These are phyloP conservation scores for Alternaria postmessia DNA, from an alignment of 2,329 filamentous ascomycete species.

Conservation along the genomic window DNA sequence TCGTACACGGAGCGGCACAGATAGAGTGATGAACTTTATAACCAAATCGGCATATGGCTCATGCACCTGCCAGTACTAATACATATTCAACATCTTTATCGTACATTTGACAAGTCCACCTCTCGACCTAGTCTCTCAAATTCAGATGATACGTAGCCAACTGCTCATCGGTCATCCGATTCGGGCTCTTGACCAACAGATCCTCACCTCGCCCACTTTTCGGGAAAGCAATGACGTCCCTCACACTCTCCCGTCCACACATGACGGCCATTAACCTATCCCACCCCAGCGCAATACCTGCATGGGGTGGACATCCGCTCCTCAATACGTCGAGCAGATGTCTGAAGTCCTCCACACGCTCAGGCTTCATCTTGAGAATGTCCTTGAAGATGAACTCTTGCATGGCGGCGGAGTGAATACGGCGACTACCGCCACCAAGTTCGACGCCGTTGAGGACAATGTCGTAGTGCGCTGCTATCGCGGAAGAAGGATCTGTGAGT, in stretches of 20 bases:
- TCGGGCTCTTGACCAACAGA: conserved; percentile 79
- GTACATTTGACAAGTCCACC: neutral
- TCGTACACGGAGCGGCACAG: no score
- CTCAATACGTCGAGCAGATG: conserved; percentile 84
- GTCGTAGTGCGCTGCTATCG: conserved; percentile 89
- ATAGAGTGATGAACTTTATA: no score
- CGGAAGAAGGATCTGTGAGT: conserved; percentile 73
- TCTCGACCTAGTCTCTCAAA: conserved; percentile 20
- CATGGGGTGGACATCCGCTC: conserved; percentile 91
- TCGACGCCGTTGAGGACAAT: conserved; percentile 95
- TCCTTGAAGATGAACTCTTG: conserved; percentile 87
- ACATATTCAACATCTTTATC: neutral
- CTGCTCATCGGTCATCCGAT: conserved; percentile 68
- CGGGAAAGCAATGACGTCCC: conserved; percentile 96
- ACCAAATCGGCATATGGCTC: neutral
- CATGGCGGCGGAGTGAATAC: conserved; percentile 84
- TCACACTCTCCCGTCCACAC: conserved; percentile 76
- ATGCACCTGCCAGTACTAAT: neutral
- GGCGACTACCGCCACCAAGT: conserved; percentile 88
- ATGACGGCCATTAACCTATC: conserved; percentile 85
- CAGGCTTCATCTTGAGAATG: conserved; percentile 77
- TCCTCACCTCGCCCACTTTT: conserved; percentile 94
- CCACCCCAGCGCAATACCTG: conserved; percentile 91
- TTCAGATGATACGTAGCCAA: conserved; percentile 67
- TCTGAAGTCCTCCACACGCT: conserved; percentile 79